Conservation (phyloP, 2,329 filamentous ascomycete species). For the Sporothrix mexicana region DNA sequence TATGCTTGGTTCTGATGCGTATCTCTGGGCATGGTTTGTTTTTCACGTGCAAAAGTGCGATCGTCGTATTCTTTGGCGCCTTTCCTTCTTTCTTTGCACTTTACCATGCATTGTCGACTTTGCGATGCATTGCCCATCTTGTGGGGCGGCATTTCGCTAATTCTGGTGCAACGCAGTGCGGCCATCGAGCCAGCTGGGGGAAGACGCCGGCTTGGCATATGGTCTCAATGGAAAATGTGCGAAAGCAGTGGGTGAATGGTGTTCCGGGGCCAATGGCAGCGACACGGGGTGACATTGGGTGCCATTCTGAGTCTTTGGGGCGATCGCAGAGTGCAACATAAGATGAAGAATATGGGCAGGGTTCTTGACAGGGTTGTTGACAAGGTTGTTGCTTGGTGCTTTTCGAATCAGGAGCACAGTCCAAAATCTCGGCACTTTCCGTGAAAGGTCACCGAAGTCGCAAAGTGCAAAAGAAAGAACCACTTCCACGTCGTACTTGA, state of each 20-base stretch:
- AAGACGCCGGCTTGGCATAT: constrained; percentile 7
- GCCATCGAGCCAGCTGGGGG: background rate
- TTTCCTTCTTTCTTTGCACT: too few relatives aligned
- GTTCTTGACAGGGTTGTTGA: too few relatives aligned
- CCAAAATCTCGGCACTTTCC: too few relatives aligned
- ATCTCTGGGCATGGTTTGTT: background rate
- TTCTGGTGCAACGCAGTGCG: constrained; percentile 13
- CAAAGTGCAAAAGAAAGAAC: too few relatives aligned
- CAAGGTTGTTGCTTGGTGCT: background rate
- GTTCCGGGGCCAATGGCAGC: background rate
- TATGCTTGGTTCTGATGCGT: background rate
- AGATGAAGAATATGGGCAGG: background rate
- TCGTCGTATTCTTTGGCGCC: background rate
- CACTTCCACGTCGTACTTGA: too few relatives aligned
- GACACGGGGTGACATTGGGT: constrained; percentile 9
- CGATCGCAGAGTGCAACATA: background rate
- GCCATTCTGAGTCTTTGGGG: too few relatives aligned
- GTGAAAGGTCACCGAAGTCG: too few relatives aligned
- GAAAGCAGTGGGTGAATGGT: background rate
- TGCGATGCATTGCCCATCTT: constrained; percentile 16
- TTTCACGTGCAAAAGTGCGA: background rate
- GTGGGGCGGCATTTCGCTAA: background rate
- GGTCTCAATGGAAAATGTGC: background rate
- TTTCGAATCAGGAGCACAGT: too few relatives aligned
- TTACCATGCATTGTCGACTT: too few relatives aligned